Base-by-base conservation (phyloP, 108 stramenopile genomes). In the Nitzschia sp. region DNA sequence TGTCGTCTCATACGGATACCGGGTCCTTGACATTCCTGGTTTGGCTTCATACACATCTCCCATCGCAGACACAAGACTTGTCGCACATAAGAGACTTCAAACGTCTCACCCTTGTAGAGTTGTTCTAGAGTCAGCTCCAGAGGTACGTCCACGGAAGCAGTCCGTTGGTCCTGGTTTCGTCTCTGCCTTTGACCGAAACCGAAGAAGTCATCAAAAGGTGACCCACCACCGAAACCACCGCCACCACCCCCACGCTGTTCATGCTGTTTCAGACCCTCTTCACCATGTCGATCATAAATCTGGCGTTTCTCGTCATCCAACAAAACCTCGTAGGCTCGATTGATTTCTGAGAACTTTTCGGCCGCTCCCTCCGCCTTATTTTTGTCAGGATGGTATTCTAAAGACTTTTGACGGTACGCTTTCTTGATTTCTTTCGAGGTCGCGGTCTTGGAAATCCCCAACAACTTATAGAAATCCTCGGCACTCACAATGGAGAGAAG, bases 251-350 rank as follows among this genome's bases (percentile, higher is more conserved):
- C 80, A 0, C 68, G 80, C 45, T 81, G 70, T 57, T 96, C 96
- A 61, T 97, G 97, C 68, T 95, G 96, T 66, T 96, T 96, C 56
- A 99, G 63, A 22, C 97, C 99, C 57, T 98, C 99, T 69, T 97
- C 96, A 22, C 99, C 99, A 63, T 96, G 95, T 45, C 84, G 84
- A 67, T 99, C 96, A 67, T 98, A 99, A 31, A 97, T 78, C 11
- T 85, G 73, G 45, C 94, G 90, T 83, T 96, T 97, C 27, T 96
- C 96, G 56, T 96, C 89, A 75, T 99, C 97, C 44, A 78, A 87
- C 3, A 99, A 75, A 0, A 98, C 96, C 68, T 99, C 99, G 71
- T 99, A 98, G 4, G 98, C 98, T 63, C 94, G 85, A 26, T 90
- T 91, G 53, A 98, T 95, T 64, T 98, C 89, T 34, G 95, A 90